Evolutionary conservation across 495 filamentous ascomycete genomes (phyloP).

Genomic region (Ascodesmis nigricans): DNA sequence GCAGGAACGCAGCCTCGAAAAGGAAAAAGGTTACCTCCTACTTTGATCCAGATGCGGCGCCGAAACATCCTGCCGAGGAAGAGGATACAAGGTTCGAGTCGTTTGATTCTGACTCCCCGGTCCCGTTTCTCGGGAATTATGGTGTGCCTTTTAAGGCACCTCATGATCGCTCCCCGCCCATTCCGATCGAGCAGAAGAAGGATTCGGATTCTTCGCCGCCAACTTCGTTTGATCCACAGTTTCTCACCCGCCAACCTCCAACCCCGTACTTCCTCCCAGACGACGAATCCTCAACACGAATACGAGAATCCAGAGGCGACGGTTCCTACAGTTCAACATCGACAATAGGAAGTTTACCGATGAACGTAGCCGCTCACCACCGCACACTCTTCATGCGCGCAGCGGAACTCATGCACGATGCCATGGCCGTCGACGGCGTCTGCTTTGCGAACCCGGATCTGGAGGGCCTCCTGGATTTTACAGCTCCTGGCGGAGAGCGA

Average conservation of each 20-base stretch:
- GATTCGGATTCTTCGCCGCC: neutral
- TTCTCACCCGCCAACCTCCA: neutral
- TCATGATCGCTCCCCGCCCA: neutral
- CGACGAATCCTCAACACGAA: too few species aligned
- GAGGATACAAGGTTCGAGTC: too few species aligned
- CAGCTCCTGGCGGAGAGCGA: neutral
- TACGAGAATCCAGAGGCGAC: too few species aligned
- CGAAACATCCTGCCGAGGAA: too few species aligned
- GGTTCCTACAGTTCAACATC: too few species aligned
- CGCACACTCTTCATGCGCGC: conserved; percentile 15
- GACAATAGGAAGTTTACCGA: neutral
- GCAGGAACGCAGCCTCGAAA: too few species aligned
- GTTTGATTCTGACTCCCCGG: too few species aligned
- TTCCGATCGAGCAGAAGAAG: neutral
- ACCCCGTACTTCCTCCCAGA: neutral
- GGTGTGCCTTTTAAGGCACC: neutral
- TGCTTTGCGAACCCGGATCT: conserved; percentile 24
- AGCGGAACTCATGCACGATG: conserved; percentile 23
- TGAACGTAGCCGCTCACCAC: neutral
- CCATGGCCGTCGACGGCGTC: conserved; percentile 28
- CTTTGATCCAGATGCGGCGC: too few species aligned
- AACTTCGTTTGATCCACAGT: conserved; percentile 1
- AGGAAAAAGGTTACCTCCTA: too few species aligned
- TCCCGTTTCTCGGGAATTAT: conserved; percentile 1
- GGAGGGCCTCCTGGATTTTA: conserved; percentile 11